These are phyloP conservation scores for Gossypium longicalyx DNA, from an alignment of 345 rosid genomes.

Conservation along the genomic window DNA sequence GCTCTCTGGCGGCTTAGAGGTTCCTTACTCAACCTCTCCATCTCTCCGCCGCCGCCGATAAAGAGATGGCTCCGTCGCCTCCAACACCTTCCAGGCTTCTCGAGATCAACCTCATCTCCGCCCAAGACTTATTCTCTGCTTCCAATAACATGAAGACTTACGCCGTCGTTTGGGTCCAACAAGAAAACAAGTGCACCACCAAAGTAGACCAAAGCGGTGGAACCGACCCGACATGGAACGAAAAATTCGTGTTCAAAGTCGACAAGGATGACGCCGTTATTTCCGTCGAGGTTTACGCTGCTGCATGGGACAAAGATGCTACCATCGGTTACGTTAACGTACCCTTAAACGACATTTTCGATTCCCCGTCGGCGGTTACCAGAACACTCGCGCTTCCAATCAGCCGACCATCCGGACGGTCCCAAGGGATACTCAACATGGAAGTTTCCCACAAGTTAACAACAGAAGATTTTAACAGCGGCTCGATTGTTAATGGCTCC, in stretches of 20 bases:
- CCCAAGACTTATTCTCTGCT: slow-evolving; percentile 64
- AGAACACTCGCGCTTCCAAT: slow-evolving; percentile 47
- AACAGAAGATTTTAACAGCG: slow-evolving; percentile 21
- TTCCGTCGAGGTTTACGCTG: slow-evolving; percentile 72
- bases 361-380: slow-evolving; percentile 20
- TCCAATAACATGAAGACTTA: slow-evolving; percentile 84
- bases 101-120: slow-evolving; percentile 70
- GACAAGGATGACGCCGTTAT: slow-evolving; percentile 62
- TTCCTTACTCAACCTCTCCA: not conserved
- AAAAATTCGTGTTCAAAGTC: slow-evolving; percentile 72
- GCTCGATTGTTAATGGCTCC: slow-evolving; percentile 7
- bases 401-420: slow-evolving; percentile 79
- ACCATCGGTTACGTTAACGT: slow-evolving; percentile 64
- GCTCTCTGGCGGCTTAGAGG: not conserved
- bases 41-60: not conserved
- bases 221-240: slow-evolving; percentile 79
- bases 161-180: slow-evolving; percentile 73
- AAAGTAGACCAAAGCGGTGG: slow-evolving; percentile 64
- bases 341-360: slow-evolving; percentile 43
- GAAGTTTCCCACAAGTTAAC: slow-evolving; percentile 41
- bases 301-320: slow-evolving; percentile 78
- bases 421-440: slow-evolving; percentile 70
- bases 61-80: slow-evolving; percentile 27
- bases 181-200: slow-evolving; percentile 58
- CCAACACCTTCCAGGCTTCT: slow-evolving; percentile 45